Evolutionary conservation across 78 protist genomes (phyloP).

Genomic region (Dictyostelium purpureum): DNA sequence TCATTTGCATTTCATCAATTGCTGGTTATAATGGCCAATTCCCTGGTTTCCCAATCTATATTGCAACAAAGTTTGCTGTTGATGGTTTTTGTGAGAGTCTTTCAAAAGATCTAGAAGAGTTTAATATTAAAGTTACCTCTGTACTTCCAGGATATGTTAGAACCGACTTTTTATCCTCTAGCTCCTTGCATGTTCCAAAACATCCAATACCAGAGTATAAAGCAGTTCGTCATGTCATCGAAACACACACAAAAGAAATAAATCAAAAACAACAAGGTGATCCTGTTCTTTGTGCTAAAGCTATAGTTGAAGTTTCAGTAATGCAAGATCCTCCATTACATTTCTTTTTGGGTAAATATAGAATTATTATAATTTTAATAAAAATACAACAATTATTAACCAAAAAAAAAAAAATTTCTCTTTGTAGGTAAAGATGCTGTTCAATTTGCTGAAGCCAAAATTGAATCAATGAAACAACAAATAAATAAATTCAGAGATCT

Average conservation of each 20-base stretch:
- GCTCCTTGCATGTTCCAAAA: background rate
- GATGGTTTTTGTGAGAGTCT: background rate
- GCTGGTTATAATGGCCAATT: background rate
- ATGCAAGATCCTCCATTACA: background rate
- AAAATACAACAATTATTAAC: too few species aligned
- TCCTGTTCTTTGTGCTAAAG: constrained; percentile 18
- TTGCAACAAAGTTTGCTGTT: background rate
- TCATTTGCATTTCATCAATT: constrained; percentile 1
- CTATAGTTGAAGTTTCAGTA: background rate
- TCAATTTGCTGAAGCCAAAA: background rate
- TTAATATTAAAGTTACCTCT: background rate
- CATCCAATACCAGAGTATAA: background rate
- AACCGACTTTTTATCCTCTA: background rate
- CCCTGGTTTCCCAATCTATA: background rate
- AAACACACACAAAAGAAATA: background rate
- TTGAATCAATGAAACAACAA: background rate
- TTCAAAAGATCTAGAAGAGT: background rate
- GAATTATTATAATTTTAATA: too few species aligned
- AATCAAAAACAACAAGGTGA: constrained; percentile 26
- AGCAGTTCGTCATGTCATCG: background rate
- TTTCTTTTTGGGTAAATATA: constrained; percentile 16
- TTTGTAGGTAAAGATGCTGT: background rate
- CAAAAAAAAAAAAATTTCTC: too few species aligned
- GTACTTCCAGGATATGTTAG: constrained; percentile 27
- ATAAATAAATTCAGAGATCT: background rate